These are phyloP conservation scores for Prunus mongolica DNA, from an alignment of 306 rosid genomes.

Conservation along the genomic window DNA sequence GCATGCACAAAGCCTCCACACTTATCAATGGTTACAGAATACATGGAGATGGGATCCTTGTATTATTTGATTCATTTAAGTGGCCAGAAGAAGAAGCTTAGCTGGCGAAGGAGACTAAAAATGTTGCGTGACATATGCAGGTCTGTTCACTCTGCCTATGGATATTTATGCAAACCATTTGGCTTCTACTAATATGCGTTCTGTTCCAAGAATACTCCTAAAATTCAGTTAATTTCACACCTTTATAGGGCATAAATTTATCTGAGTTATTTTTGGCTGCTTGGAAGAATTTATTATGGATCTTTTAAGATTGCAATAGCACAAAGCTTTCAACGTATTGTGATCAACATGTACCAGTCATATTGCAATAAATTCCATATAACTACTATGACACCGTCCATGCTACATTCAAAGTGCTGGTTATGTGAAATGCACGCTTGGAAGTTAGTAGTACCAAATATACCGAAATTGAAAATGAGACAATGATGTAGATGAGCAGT, in stretches of 20 bases:
- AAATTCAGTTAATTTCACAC: neutral
- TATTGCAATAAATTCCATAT: neutral
- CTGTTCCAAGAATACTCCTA: neutral
- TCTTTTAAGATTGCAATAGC: neutral
- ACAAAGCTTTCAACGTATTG: neutral
- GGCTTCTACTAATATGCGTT: conserved; percentile 2
- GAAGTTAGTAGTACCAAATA: neutral
- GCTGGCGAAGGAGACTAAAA: conserved; percentile 82
- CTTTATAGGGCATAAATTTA: neutral
- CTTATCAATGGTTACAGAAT: conserved; percentile 94
- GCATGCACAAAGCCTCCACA: conserved; percentile 98
- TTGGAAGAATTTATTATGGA: neutral
- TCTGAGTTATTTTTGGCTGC: neutral
- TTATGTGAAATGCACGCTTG: neutral
- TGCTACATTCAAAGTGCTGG: neutral
- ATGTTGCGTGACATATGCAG: conserved; percentile 97
- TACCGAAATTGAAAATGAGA: neutral
- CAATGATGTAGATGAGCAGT: neutral
- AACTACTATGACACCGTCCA: neutral
- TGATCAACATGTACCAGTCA: neutral
- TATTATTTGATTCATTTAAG: conserved; percentile 86
- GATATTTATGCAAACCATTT: conserved; percentile 1
- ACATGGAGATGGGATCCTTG: conserved; percentile 97
- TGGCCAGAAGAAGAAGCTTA: conserved; percentile 88
- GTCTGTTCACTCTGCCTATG: conserved; percentile 34